phyloP scores from a whole-genome alignment of 1,284 basidiomycete genomes.

The Mycosarcoma mackinlayi region DNA sequence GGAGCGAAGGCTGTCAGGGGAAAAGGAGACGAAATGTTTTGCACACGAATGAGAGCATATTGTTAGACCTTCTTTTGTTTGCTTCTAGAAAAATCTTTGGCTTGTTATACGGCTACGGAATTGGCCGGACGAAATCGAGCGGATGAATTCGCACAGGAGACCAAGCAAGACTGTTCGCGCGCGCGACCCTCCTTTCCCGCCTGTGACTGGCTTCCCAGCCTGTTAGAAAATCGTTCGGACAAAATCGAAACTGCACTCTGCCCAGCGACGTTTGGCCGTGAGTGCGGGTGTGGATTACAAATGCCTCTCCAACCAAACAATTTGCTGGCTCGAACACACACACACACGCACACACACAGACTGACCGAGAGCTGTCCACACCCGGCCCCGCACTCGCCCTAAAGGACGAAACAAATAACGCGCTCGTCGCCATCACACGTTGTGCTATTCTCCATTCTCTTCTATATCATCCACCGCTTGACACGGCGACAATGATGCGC shows the following conservation, averaged over 20 bases:
- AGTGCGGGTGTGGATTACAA: constrained; percentile 22
- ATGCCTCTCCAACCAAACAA: constrained; percentile 7
- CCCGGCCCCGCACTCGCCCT: constrained; percentile 15
- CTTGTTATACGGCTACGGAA: too few species aligned
- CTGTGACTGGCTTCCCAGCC: background rate
- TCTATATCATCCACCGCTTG: background rate
- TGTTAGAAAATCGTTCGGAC: constrained; percentile 14
- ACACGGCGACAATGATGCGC: constrained; percentile 33
- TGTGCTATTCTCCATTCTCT: background rate
- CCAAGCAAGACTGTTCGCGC: constrained; percentile 1
- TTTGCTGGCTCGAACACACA: constrained; percentile 8
- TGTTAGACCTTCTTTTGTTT: too few species aligned
- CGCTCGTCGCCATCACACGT: background rate
- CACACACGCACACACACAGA: background rate
- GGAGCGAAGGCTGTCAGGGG: too few species aligned
- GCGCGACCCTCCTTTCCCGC: constrained; percentile 5
- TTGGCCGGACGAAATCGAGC: constrained; percentile 31
- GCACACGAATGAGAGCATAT: too few species aligned
- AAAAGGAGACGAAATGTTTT: too few species aligned
- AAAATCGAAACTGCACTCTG: constrained; percentile 15
- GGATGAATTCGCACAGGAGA: background rate
- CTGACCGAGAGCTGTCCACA: background rate
- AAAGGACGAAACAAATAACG: background rate
- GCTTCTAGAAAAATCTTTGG: too few species aligned
- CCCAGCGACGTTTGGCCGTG: background rate